Percentiles rank a stretch among this genome's conserved stretches.
These are phyloP conservation scores for Tritrichomonas musculus DNA, from an alignment of 208 protist species.

Conservation along the genomic window DNA sequence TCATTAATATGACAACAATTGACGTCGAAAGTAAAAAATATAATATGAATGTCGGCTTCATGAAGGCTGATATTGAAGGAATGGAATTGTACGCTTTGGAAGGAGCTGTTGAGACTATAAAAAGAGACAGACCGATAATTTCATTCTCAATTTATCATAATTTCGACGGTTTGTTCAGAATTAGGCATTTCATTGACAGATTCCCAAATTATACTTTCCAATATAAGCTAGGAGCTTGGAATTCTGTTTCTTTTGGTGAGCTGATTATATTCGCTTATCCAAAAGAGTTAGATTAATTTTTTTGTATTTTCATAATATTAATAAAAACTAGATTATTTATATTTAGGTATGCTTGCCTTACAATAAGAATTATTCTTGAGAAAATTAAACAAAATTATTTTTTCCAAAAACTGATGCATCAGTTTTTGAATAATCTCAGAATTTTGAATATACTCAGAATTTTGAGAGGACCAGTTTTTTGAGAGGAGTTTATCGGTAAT, in stretches of 20 bases:
- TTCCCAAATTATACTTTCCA: background rate
- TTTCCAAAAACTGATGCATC: no score
- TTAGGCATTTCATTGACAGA: background rate
- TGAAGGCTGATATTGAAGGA: background rate
- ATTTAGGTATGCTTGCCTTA: no score
- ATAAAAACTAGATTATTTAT: no score
- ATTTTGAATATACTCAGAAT: no score
- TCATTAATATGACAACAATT: background rate
- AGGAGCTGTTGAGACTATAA: background rate
- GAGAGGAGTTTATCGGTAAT: no score
- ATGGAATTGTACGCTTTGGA: background rate
- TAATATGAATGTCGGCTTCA: background rate
- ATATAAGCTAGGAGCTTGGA: background rate
- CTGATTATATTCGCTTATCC: background rate
- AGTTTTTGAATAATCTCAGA: no score
- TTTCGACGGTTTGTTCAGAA: background rate
- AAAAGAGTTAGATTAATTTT: background rate
- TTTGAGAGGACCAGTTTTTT: no score
- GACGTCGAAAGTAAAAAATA: background rate
- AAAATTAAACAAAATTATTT: no score
- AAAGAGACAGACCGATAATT: background rate
- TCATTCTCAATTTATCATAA: background rate
- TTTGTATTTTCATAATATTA: no score
- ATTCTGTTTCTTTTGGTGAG: background rate
- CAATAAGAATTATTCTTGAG: no score